A percentile compares a stretch with the other conserved stretches of the same genome.
Conservation (phyloP, 345 rosid genomes). For the Rhodomyrtus tomentosa region DNA sequence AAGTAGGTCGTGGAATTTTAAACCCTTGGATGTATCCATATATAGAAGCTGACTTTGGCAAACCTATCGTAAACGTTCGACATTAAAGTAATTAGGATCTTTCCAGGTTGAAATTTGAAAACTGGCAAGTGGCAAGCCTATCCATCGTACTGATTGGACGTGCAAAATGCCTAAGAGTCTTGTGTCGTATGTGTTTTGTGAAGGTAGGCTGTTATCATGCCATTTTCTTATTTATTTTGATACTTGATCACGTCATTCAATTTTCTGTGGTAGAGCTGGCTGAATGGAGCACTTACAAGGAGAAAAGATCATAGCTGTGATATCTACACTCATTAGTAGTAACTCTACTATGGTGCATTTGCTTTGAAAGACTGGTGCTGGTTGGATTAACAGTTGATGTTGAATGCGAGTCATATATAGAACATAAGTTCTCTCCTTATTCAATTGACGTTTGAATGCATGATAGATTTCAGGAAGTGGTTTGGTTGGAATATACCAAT, state of each 20-base stretch:
- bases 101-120: neutral
- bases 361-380: neutral
- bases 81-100: neutral
- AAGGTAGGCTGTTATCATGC: neutral
- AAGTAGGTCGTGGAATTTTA: neutral
- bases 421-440: neutral
- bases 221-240: neutral
- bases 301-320: neutral
- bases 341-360: neutral
- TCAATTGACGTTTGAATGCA: neutral
- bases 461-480: neutral
- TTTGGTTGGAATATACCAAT: neutral
- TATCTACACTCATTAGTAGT: neutral
- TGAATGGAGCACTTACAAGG: neutral
- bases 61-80: neutral
- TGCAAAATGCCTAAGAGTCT: neutral
- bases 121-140: neutral
- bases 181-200: neutral
- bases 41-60: neutral
- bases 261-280: neutral
- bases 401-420: neutral
- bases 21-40: neutral
- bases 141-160: neutral
- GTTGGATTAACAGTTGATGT: neutral
- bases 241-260: neutral